phyloP scores from a whole-genome alignment of 768 basidiomycete genomes.

The Lyophyllum shimeji region DNA sequence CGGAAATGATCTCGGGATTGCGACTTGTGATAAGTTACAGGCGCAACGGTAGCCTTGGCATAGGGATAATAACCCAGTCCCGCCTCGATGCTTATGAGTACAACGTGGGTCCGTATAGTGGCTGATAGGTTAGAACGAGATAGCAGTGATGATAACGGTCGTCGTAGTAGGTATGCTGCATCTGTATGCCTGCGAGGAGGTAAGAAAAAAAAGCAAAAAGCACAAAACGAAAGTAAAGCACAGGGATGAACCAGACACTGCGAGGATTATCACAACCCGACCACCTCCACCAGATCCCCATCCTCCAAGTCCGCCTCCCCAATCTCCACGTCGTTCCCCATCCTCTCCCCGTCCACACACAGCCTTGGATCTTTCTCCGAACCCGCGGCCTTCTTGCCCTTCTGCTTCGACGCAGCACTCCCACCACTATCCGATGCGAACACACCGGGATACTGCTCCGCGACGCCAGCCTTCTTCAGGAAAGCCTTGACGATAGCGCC shows the following conservation, averaged over 20 bases:
- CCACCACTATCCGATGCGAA: constrained; percentile 24
- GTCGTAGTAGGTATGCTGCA: background rate
- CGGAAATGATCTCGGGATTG: no score
- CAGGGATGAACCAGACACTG: background rate
- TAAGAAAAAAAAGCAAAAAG: background rate
- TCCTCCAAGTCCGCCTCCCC: constrained; percentile 73
- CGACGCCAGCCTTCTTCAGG: constrained; percentile 64
- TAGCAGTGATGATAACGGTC: background rate
- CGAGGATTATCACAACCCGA: constrained; percentile 45
- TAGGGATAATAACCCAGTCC: no score
- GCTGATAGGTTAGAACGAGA: constrained; percentile 2
- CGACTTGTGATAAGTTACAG: no score
- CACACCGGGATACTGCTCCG: constrained; percentile 47
- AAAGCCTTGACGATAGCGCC: constrained; percentile 75
- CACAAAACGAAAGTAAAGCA: background rate
- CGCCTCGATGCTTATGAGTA: background rate
- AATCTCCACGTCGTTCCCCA: constrained; percentile 60
- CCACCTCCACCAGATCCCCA: constrained; percentile 76
- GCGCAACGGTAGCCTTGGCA: no score
- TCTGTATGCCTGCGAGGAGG: background rate
- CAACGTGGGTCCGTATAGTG: constrained; percentile 9
- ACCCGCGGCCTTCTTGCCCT: constrained; percentile 3
- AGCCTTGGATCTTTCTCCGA: constrained; percentile 46
- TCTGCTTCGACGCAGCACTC: constrained; percentile 22
- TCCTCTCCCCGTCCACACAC: constrained; percentile 70